These are phyloP conservation scores for Candida glucosophila DNA, from an alignment of 1,139 yeast species.

Conservation along the genomic window DNA sequence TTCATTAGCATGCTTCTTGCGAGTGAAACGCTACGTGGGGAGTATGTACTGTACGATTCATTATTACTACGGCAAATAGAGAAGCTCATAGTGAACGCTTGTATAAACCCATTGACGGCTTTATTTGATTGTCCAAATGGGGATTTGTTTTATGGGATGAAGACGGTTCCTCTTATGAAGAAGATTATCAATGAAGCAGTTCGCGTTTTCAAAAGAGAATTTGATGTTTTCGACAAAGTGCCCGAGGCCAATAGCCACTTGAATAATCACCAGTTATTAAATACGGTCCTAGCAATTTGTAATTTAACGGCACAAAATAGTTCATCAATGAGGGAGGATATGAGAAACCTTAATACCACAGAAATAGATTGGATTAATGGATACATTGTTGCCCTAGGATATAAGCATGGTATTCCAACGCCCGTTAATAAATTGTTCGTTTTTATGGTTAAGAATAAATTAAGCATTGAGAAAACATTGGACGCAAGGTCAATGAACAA, in stretches of 20 bases:
- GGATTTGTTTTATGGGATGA: slow-evolving; percentile 37
- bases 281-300: slow-evolving; percentile 39
- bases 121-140: slow-evolving; percentile 68
- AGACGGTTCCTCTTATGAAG: slow-evolving; percentile 23
- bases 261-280: slow-evolving; percentile 34
- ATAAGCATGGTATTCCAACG: slow-evolving; percentile 27
- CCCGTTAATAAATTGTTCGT: slow-evolving; percentile 40
- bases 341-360: slow-evolving; percentile 48
- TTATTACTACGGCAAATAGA: slow-evolving; percentile 60
- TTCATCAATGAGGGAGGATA: slow-evolving; percentile 86
- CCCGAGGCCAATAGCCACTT: slow-evolving; percentile 32
- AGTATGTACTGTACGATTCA: slow-evolving; percentile 41
- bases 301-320: slow-evolving; percentile 48
- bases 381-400: slow-evolving; percentile 48
- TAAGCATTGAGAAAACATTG: slow-evolving; percentile 22
- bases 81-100: slow-evolving; percentile 66
- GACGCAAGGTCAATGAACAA: too few relatives aligned
- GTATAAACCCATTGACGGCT: slow-evolving; percentile 69
- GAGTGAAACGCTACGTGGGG: slow-evolving; percentile 31
- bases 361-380: slow-evolving; percentile 83
- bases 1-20: slow-evolving; percentile 23
- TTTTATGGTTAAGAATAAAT: slow-evolving; percentile 39
- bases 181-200: slow-evolving; percentile 41
- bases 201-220: slow-evolving; percentile 27
- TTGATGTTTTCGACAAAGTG: slow-evolving; percentile 18